Conservation (phyloP, 2,329 filamentous ascomycete species). For the Colletotrichum sp. region DNA sequence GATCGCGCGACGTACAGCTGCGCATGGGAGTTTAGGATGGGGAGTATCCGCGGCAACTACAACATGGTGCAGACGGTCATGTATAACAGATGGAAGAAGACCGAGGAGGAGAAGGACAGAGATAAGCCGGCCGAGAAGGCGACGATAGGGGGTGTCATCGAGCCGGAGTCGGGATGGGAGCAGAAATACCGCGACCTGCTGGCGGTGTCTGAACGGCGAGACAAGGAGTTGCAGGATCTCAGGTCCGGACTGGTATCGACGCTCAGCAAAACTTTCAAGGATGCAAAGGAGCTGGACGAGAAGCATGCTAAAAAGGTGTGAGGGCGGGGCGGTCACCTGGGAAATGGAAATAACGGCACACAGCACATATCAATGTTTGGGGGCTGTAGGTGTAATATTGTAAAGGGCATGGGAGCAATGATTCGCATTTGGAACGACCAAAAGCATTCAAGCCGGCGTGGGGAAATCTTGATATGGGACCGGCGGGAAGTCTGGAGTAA, state of each 20-base stretch:
- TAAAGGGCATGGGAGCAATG: neutral
- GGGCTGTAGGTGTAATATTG: neutral
- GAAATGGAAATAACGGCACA: neutral
- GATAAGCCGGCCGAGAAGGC: constrained; percentile 29
- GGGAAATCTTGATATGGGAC: neutral
- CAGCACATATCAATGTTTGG: neutral
- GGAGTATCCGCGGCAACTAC: constrained; percentile 57
- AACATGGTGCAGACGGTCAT: constrained; percentile 55
- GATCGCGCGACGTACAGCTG: constrained; percentile 53
- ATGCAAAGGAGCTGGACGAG: neutral
- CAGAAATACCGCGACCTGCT: constrained; percentile 62
- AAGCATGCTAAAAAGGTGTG: neutral
- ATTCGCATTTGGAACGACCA: neutral
- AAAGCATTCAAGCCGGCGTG: neutral
- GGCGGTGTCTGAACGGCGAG: constrained; percentile 62
- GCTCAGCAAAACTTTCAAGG: constrained; percentile 21
- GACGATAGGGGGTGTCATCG: neutral
- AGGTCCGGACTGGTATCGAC: constrained; percentile 47
- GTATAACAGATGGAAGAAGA: constrained; percentile 45
- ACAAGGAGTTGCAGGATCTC: constrained; percentile 54
- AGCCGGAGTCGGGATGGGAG: constrained; percentile 45
- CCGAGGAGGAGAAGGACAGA: constrained; percentile 26
- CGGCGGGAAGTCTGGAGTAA: neutral
- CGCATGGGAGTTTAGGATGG: constrained; percentile 62
- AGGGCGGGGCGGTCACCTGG: neutral